Base-by-base conservation (phyloP, 2,329 filamentous ascomycete species). In the Fusarium acutatum region DNA sequence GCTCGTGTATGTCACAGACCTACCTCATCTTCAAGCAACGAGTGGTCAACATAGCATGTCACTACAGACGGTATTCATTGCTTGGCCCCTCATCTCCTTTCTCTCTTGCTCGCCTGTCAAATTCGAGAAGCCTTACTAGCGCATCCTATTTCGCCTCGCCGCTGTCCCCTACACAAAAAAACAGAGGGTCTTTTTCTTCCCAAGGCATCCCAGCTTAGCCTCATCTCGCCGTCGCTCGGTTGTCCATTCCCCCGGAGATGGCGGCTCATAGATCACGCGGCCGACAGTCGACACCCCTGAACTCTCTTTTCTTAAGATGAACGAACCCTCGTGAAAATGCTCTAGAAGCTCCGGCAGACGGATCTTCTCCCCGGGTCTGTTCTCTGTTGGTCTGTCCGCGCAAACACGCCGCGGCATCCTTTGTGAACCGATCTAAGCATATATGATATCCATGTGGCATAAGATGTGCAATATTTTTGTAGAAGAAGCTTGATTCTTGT, bases 231-330 rank as follows among this genome's bases (percentile, higher is more conserved):
- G 71, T 69, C 57, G 71, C 64, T 72, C 62, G 50, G 67, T 44
- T 72, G 58, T 61, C 60, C 46, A 40, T 60, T 59, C 58, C 64
- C 69, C 72, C 63, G 75, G 76, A 75, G 70, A 77, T 78, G 76
- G 75, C 75, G 76, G 76, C 76, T 78, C 72, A 69, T 72, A 54
- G 67, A 71, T 77, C 76, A 77, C 73, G 73, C 75, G 71, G 74
- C 59, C 65, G 50, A 30, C 50, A 53, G 60, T 62, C 62, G 60
- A 52, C 49, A 60, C 67, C 71, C 75, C 76, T 77, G 68, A 61
- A 35, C 61, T 32, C 20, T 54, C 49, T 68, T 70, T 37, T 49
- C n/a, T 64, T 72, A 70, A 74, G 63, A 72, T 72, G 67, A 70
- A 53, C 22, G 66, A 74, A 69, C 46, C n/a, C n/a, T 74, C 50